Conservation (phyloP, 441 rosid species). For the Rhodomyrtus psidioides region DNA sequence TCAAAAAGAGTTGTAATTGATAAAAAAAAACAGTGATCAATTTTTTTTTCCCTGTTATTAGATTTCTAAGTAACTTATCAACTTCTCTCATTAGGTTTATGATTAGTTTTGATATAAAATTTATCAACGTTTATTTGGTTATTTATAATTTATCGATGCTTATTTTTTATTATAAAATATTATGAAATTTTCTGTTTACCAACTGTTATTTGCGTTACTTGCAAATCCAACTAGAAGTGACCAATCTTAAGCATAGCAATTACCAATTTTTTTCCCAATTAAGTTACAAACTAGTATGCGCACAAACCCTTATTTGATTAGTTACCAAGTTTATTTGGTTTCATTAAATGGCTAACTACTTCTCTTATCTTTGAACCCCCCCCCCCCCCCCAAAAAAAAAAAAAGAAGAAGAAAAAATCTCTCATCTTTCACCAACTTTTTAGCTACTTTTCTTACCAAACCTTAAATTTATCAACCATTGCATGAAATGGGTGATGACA, state of each 20-base stretch:
- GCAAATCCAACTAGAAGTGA: not conserved
- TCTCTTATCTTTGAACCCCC: not conserved
- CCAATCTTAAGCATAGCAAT: not conserved
- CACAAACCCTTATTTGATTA: not conserved
- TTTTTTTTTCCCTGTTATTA: no score
- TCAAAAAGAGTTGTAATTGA: not conserved
- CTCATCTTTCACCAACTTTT: not conserved
- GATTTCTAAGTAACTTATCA: not conserved
- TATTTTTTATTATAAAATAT: not conserved
- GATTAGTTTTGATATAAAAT: not conserved
- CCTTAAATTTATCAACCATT: not conserved
- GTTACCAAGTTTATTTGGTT: not conserved
- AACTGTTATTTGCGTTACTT: no score
- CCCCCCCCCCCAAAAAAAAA: not conserved
- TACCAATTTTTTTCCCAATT: not conserved
- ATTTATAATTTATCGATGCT: not conserved
- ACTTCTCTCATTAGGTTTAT: not conserved
- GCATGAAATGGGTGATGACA: not conserved
- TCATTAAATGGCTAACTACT: not conserved
- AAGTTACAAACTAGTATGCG: not conserved
- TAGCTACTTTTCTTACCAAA: not conserved
- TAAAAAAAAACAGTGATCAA: not conserved
- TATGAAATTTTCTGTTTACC: not conserved
- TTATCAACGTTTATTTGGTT: not conserved
- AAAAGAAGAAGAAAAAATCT: no score